Base-by-base conservation (phyloP, 2,329 filamentous ascomycete species). In the Aspergillus puulaauensis region DNA sequence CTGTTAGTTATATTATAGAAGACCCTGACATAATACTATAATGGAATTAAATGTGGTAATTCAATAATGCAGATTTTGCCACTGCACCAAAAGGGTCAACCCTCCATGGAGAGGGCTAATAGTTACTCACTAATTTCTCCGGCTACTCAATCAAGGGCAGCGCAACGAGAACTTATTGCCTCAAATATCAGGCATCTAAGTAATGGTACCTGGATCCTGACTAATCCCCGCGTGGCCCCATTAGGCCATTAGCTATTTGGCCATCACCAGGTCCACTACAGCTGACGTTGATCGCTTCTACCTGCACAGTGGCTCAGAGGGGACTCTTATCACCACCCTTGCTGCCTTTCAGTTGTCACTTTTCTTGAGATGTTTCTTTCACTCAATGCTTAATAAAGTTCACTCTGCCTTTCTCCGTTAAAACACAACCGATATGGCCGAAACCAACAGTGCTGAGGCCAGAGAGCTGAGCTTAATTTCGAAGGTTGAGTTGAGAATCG, bases 401-500 rank as follows among this genome's bases (percentile, higher is more conserved):
- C 17, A 11, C 27, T 31, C 27, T 31, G 27, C 31, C 21, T n/a
- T 56, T n/a, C 17, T 27, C 11, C 9, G 12, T 39, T 40, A 52
- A 46, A 56, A 19, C 39, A 58, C 19, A 52, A 31, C 52, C 58
- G 62, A 59, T 49, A 75, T 75, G 73, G 69, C 73, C 62, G 61
- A 58, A 39, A 64, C 69, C 56, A 68, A 67, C 63, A 76, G 68
- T 68, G 61, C 68, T 56, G 75, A 77, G 59, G 74, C 89, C 74
- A 86, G 87, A 61, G 92, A 96, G 82, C 82, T 96, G 64, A 85
- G 86, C 64, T 84, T 97, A 61, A 85, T 96, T 52, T 90, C 90
- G 68, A 93, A 90, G 70, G 89, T 96, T 46, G 92, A 96, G 73
- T 86, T 95, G 70, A 85, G 88, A 62, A 95, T 97, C 68, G 89